phyloP scores from a whole-genome alignment of 2,329 filamentous ascomycete genomes.

The Aspergillus clavatus region DNA sequence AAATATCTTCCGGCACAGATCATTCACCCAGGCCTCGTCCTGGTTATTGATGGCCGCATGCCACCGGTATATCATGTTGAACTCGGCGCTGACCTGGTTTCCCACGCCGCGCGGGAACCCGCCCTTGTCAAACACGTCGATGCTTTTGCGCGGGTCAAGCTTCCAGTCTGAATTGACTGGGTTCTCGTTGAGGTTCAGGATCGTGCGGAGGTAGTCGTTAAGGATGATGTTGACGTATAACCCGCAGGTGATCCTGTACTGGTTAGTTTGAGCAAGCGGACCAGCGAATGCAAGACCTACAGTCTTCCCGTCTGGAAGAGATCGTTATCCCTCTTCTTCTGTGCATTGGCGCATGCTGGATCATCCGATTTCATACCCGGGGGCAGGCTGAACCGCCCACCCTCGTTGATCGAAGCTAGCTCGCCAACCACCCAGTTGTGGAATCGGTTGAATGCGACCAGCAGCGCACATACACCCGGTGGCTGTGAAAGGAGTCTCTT shows the following conservation, averaged over 20 bases:
- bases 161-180: slow-evolving; percentile 6
- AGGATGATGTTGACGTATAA: slow-evolving; percentile 32
- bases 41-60: slow-evolving; percentile 42
- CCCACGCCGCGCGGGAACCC: slow-evolving; percentile 41
- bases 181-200: slow-evolving; percentile 24
- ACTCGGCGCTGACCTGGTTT: slow-evolving; percentile 50
- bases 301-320: slow-evolving; percentile 33
- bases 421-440: slow-evolving; percentile 38
- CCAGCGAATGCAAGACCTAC: not conserved
- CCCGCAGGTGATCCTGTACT: slow-evolving; percentile 22
- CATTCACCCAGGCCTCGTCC: slow-evolving; percentile 45
- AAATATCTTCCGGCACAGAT: slow-evolving; percentile 7
- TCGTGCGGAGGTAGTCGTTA: slow-evolving; percentile 32
- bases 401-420: slow-evolving; percentile 41
- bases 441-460: slow-evolving; percentile 36
- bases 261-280: not conserved
- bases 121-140: slow-evolving; percentile 6
- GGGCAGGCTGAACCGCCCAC: slow-evolving; percentile 23
- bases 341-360: slow-evolving; percentile 30
- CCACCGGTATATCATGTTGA: slow-evolving; percentile 52
- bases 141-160: slow-evolving; percentile 1
- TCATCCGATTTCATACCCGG: slow-evolving; percentile 15
- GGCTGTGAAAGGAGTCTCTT: slow-evolving; percentile 29
- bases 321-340: slow-evolving; percentile 33
- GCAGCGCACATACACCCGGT: slow-evolving; percentile 29